phyloP scores from a whole-genome alignment of 805 yeast genomes.

The Nakazawaea ernobii region DNA sequence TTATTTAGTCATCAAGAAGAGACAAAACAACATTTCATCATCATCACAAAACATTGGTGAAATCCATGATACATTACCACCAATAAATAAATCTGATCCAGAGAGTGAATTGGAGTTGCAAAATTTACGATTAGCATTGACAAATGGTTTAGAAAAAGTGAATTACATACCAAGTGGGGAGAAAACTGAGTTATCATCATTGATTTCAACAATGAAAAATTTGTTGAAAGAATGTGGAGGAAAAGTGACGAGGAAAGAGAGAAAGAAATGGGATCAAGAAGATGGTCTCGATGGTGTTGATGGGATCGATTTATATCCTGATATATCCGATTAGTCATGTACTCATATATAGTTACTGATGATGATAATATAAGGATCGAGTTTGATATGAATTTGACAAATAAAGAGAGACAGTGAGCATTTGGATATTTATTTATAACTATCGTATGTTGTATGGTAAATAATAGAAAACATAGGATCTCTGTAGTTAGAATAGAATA shows the following conservation, averaged over 20 bases:
- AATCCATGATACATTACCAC: slow-evolving; percentile 36
- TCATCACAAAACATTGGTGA: slow-evolving; percentile 19
- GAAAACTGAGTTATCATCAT: not conserved
- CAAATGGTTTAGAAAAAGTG: slow-evolving; percentile 22
- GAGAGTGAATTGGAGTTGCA: slow-evolving; percentile 25
- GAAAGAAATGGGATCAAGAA: slow-evolving; percentile 16
- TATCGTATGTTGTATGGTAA: no score
- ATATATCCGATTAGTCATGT: no score
- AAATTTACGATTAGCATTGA: slow-evolving; percentile 38
- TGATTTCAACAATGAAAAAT: slow-evolving; percentile 33
- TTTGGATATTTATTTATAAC: no score
- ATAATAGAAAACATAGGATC: no score
- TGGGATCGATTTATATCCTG: slow-evolving; percentile 28
- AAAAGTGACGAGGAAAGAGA: slow-evolving; percentile 26
- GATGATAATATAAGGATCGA: no score
- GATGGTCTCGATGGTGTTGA: slow-evolving; percentile 62
- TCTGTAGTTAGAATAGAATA: no score
- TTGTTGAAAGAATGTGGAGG: slow-evolving; percentile 36
- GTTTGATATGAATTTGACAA: no score
- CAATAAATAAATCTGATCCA: slow-evolving; percentile 20
- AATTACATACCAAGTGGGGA: slow-evolving; percentile 18
- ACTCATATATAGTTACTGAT: no score
- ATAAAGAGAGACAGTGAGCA: no score
- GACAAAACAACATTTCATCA: slow-evolving; percentile 19
- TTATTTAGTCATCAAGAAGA: slow-evolving; percentile 37